These are phyloP conservation scores for Gloeophyllum trabeum DNA, from an alignment of 768 basidiomycete species.

Conservation along the genomic window DNA sequence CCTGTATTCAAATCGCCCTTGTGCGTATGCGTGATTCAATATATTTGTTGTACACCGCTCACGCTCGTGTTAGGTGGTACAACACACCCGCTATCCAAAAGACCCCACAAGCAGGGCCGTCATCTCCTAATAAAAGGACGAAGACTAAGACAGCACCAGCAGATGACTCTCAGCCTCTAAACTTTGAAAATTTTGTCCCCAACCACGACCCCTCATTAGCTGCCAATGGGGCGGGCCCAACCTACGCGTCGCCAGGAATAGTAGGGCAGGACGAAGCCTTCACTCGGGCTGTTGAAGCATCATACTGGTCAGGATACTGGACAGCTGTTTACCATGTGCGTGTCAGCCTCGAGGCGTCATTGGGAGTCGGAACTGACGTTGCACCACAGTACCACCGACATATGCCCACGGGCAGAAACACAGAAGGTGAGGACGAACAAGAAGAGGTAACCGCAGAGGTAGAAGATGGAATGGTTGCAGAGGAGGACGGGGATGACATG, in stretches of 20 bases:
- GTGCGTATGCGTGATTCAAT: constrained; percentile 30
- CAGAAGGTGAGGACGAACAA: constrained; percentile 6
- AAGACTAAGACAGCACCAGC: constrained; percentile 1
- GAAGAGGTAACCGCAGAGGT: constrained; percentile 9
- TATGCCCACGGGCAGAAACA: not conserved
- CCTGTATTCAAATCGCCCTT: constrained; percentile 61
- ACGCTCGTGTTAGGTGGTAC: constrained; percentile 50
- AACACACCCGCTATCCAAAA: constrained; percentile 37
- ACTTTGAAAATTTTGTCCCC: constrained; percentile 65
- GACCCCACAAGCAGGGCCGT: not conserved
- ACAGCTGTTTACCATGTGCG: constrained; percentile 74
- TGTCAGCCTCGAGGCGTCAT: constrained; percentile 4
- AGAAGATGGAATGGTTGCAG: constrained; percentile 10
- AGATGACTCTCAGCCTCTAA: constrained; percentile 45
- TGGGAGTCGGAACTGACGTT: not conserved
- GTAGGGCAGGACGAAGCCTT: constrained; percentile 70
- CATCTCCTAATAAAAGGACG: constrained; percentile 7
- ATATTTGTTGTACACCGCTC: constrained; percentile 2
- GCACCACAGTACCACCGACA: constrained; percentile 4
- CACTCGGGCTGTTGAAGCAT: constrained; percentile 59
- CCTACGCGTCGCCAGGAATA: constrained; percentile 9
- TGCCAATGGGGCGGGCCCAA: constrained; percentile 11
- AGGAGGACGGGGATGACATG: constrained; percentile 13
- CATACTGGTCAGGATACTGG: constrained; percentile 88
- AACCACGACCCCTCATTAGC: constrained; percentile 54